phyloP scores from a whole-genome alignment of 2,329 filamentous ascomycete species.

The Scedosporium minutisporum region DNA sequence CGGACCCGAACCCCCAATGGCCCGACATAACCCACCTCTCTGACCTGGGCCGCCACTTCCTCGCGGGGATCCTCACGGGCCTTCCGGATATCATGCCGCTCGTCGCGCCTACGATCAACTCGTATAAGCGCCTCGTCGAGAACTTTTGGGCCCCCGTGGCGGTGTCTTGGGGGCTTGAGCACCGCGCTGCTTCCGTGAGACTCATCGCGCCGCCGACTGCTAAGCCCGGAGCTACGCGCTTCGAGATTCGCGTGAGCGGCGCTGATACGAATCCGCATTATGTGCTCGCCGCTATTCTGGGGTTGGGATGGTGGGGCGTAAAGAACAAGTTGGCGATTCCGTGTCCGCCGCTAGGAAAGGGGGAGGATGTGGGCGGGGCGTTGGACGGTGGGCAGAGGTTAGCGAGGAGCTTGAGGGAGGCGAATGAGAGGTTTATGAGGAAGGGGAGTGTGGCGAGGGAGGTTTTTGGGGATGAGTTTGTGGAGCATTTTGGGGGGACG shows the following conservation, averaged over 20 bases:
- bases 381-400: constrained; percentile 66
- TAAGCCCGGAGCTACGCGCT: constrained; percentile 75
- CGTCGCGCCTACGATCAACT: constrained; percentile 90
- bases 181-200: constrained; percentile 83
- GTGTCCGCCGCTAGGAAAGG: constrained; percentile 74
- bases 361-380: constrained; percentile 66
- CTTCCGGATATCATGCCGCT: constrained; percentile 94
- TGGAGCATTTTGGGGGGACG: constrained; percentile 89
- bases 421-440: constrained; percentile 66
- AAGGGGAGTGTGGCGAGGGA: constrained; percentile 82
- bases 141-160: constrained; percentile 99
- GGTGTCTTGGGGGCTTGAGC: constrained; percentile 93
- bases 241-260: constrained; percentile 89
- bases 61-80: constrained; percentile 80
- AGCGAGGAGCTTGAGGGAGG: constrained; percentile 78
- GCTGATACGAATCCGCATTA: constrained; percentile 86
- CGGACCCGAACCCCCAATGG: constrained; percentile 63
- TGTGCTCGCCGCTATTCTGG: constrained; percentile 78
- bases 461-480: constrained; percentile 89
- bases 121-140: constrained; percentile 94
- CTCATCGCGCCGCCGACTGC: constrained; percentile 82
- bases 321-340: constrained; percentile 83
- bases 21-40: constrained; percentile 71
- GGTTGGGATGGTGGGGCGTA: constrained; percentile 80
- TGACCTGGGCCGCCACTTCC: constrained; percentile 83